Conservation (phyloP, 305 asterid species). For the Solanum hybrid region DNA sequence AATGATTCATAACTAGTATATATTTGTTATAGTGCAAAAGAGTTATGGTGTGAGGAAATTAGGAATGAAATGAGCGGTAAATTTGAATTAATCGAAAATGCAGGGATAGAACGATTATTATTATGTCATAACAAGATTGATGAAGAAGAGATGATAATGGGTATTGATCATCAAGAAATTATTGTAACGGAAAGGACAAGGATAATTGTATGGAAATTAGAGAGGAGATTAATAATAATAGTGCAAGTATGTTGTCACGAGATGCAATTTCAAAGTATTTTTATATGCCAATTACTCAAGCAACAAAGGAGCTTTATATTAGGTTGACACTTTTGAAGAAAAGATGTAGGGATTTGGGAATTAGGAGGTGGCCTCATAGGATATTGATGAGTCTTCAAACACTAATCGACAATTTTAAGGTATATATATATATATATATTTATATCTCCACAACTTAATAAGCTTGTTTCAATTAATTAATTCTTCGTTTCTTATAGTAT, state of each 20-base stretch:
- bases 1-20: not conserved
- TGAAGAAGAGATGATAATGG: not conserved
- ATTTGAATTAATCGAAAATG: not conserved
- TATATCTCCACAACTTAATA: not conserved
- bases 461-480: not conserved
- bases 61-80: slow-evolving; percentile 19
- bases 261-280: not conserved
- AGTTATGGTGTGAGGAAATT: not conserved
- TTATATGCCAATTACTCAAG: slow-evolving; percentile 65
- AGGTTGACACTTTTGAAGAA: slow-evolving; percentile 79
- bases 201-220: not conserved
- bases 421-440: not conserved
- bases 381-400: slow-evolving; percentile 79
- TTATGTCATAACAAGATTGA: not conserved
- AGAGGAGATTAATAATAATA: not conserved
- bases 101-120: not conserved
- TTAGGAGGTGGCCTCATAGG: slow-evolving; percentile 77
- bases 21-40: slow-evolving; percentile 12
- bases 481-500: too few species aligned
- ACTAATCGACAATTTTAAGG: slow-evolving; percentile 63
- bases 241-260: slow-evolving; percentile 31
- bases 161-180: not conserved
- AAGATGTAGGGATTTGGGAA: slow-evolving; percentile 76
- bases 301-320: slow-evolving; percentile 63
- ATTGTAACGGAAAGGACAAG: not conserved